Percentiles rank a stretch among this genome's conserved stretches.
These are phyloP conservation scores for Nannizzia gypsea DNA, from an alignment of 2,329 filamentous ascomycete genomes.

Conservation along the genomic window DNA sequence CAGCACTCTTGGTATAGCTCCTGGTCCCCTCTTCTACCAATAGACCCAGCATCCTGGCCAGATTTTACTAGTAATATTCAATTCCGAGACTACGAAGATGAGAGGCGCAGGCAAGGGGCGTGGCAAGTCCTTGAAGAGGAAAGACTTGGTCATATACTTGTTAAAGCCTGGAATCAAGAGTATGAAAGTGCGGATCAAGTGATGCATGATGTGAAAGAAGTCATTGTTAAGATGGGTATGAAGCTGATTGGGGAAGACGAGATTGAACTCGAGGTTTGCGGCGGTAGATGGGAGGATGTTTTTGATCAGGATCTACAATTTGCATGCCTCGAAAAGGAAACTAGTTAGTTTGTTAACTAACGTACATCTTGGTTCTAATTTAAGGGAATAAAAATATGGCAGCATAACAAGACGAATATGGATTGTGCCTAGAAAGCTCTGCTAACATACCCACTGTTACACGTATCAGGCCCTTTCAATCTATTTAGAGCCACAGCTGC, in stretches of 20 bases:
- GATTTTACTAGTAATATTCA: not conserved
- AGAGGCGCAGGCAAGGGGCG: not conserved
- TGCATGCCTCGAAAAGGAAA: not conserved
- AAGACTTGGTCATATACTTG: constrained; percentile 6
- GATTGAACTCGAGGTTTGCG: constrained; percentile 1
- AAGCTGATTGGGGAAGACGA: constrained; percentile 8
- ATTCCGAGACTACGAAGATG: not conserved
- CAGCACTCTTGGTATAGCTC: not conserved
- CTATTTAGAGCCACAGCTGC: no score
- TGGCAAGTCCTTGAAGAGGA: constrained; percentile 5
- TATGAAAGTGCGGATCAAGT: constrained; percentile 6
- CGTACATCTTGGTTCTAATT: not conserved
- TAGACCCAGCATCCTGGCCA: constrained; percentile 1
- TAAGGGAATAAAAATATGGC: not conserved
- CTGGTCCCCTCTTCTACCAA: not conserved
- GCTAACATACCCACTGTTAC: no score
- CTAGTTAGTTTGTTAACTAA: not conserved
- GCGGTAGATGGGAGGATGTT: constrained; percentile 5
- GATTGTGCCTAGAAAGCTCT: not conserved
- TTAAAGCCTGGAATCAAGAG: constrained; percentile 8
- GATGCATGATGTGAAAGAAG: constrained; percentile 6
- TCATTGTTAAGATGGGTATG: constrained; percentile 6
- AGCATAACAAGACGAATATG: not conserved
- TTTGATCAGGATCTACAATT: not conserved
- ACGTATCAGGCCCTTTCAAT: no score